Percentiles rank a stretch among this genome's conserved stretches.
Evolutionary conservation across 345 rosid species (phyloP).

Genomic region (Heritiera fomes): DNA sequence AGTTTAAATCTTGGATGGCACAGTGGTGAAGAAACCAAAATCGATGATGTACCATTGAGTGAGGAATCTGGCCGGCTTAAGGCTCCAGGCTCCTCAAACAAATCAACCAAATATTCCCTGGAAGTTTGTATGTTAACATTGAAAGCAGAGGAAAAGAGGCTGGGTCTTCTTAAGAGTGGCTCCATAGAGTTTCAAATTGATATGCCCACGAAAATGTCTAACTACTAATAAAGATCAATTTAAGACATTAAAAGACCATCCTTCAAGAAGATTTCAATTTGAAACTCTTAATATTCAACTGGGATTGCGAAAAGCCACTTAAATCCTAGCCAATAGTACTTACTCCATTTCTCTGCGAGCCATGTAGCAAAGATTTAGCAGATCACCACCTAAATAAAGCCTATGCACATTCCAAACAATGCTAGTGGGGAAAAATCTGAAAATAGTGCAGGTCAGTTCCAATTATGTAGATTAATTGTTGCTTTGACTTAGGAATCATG

Average conservation of each 20-base stretch:
- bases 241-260: neutral
- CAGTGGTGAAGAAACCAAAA: constrained; percentile 51
- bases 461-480: neutral
- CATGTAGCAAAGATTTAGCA: neutral
- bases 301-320: neutral
- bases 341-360: neutral
- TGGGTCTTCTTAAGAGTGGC: no score
- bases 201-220: neutral
- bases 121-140: constrained; percentile 21
- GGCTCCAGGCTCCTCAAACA: constrained; percentile 48
- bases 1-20: constrained; percentile 50
- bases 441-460: neutral
- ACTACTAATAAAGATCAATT: neutral
- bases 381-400: neutral
- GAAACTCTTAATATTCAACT: neutral
- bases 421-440: neutral
- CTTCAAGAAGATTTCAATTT: neutral
- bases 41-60: constrained; percentile 48
- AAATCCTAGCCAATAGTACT: neutral
- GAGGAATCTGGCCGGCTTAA: constrained; percentile 52
- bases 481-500: neutral
- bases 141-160: no score
- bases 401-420: neutral
- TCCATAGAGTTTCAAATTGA: neutral
- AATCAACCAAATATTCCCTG: constrained; percentile 62